Percentiles rank a stretch among this genome's conserved stretches.
Evolutionary conservation across 176 grass and related monocot species (phyloP).

Genomic region (Lolium rigidum): DNA sequence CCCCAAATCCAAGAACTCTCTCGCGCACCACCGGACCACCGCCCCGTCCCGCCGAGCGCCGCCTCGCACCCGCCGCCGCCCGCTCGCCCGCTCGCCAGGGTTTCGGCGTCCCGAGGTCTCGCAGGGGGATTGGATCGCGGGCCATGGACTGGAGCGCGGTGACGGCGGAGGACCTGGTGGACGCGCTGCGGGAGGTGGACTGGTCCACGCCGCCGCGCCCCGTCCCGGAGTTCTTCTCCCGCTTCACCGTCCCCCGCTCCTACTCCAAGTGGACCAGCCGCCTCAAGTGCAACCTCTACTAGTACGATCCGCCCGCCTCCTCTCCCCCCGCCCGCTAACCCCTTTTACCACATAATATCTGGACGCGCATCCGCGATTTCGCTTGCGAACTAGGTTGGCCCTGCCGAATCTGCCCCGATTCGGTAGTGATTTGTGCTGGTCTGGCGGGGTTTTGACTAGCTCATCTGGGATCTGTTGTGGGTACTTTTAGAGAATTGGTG

Average conservation of each 20-base stretch:
- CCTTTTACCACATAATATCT: background rate
- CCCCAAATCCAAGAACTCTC: conserved; percentile 18
- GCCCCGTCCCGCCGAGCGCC: background rate
- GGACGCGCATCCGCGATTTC: conserved; percentile 11
- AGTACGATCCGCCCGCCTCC: conserved; percentile 63
- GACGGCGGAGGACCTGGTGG: conserved; percentile 95
- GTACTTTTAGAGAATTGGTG: background rate
- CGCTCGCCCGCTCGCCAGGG: conserved; percentile 28
- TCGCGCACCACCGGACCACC: conserved; percentile 2
- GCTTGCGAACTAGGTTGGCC: background rate
- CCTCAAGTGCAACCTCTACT: conserved; percentile 99
- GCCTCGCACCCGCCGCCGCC: background rate
- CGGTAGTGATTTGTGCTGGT: background rate
- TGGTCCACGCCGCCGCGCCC: conserved; percentile 96
- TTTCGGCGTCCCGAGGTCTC: conserved; percentile 2
- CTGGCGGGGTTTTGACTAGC: background rate
- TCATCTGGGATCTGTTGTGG: conserved; percentile 15
- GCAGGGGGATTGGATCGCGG: conserved; percentile 28
- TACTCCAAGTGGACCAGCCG: conserved; percentile 99
- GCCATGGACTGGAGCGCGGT: conserved; percentile 99
- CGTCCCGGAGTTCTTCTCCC: conserved; percentile 95
- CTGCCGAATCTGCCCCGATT: conserved; percentile 1
- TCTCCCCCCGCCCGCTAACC: background rate
- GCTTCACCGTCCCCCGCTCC: conserved; percentile 94
- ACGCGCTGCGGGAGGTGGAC: conserved; percentile 94